phyloP scores from a whole-genome alignment of 768 basidiomycete species.

The Boletus barrowsii region DNA sequence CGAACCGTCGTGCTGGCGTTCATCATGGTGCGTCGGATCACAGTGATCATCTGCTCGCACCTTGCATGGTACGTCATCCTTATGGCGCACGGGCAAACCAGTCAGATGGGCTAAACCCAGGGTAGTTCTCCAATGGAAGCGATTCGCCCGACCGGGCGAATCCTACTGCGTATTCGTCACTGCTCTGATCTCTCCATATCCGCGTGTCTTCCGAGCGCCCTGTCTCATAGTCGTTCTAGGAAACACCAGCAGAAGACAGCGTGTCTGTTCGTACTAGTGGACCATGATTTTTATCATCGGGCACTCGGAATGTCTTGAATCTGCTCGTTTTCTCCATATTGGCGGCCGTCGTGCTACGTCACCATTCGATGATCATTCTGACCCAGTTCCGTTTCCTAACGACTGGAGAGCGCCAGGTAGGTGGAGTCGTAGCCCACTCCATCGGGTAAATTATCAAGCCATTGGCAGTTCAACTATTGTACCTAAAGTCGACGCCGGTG shows the following conservation, averaged over 20 bases:
- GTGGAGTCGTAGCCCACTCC: conserved; percentile 1
- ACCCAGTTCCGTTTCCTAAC: background rate
- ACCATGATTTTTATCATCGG: background rate
- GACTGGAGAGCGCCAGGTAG: background rate
- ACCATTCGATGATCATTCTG: background rate
- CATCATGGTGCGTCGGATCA: conserved; percentile 7
- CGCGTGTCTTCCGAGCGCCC: background rate
- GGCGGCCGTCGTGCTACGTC: background rate
- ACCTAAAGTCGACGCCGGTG: conserved; percentile 6
- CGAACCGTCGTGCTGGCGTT: conserved; percentile 4
- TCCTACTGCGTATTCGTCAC: conserved; percentile 5
- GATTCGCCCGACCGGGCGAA: conserved; percentile 13
- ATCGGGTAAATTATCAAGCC: conserved; percentile 3
- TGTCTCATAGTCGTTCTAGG: background rate
- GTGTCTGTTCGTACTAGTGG: background rate
- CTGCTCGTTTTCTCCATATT: background rate
- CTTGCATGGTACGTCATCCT: conserved; percentile 7
- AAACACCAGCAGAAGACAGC: background rate
- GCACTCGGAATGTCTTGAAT: background rate
- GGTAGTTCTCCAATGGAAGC: conserved; percentile 4
- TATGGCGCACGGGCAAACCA: background rate
- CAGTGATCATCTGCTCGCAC: background rate
- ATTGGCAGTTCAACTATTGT: background rate
- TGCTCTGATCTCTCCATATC: background rate
- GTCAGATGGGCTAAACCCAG: background rate